Evolutionary conservation across 257 asterid genomes (phyloP), one percentile per base, ranked within the genome.

Genomic region (Cordia subcordata): DNA sequence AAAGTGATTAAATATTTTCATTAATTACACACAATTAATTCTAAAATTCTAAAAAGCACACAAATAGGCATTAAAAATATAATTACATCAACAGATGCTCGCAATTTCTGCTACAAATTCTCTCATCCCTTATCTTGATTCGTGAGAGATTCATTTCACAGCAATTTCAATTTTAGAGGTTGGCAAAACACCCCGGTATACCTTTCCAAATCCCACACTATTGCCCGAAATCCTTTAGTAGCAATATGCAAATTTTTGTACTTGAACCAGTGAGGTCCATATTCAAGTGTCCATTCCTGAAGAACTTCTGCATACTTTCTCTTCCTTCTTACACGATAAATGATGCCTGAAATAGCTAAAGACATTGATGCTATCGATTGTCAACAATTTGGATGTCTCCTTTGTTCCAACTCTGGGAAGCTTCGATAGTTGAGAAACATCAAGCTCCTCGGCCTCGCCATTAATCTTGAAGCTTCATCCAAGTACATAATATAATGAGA

Each of bases 401-500:
- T 59, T 67, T 17, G 64, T 17, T 56, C 64, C 64, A 5, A 54
- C 12, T 18, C 64, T 19, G 0, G 50, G 60, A 32, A 62, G 55
- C 19, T 50, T 62, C 1, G 65, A 60, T 32, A 62, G 63, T 4
- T 23, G 49, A 20, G 61, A 69, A 27, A 51, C n/a, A 27, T 53
- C 65, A 14, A 69, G 57, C 19, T 13, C 22, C 8, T 35, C 10
- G 0, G 75, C 70, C 39, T 19, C 5, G 19, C 74, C 74, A 49
- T 62, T 68, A 35, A 69, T 49, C 42, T 62, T 53, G 27, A 69
- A 62, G 32, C 71, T 64, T 67, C 76, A 70, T 12, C 71, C 76
- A 22, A 64, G 5, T n/a, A 70, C 32, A 19, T 58, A 70, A 14
- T 70, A 23, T 21, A 67, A 53, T n/a, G 71, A 51, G 55, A 64